Evolutionary conservation across 2,329 filamentous ascomycete genomes (phyloP).

Genomic region (Xylaria hypoxylon): DNA sequence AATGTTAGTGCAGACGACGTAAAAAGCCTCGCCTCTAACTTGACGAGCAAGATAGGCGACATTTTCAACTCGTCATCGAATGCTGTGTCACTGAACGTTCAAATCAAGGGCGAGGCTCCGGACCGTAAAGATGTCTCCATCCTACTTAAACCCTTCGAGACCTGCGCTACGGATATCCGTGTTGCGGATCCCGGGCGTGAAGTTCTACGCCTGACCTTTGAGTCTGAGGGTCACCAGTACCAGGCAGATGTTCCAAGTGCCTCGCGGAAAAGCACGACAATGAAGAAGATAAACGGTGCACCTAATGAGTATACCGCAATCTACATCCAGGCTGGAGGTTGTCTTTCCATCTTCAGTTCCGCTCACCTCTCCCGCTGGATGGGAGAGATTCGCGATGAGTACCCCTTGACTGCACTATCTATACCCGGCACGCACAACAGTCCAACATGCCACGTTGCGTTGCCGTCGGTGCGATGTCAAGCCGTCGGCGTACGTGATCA

Average conservation of each 20-base stretch:
- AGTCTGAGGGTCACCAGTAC: conserved; percentile 73
- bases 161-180: conserved; percentile 71
- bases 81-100: conserved; percentile 46
- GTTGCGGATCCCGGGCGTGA: conserved; percentile 70
- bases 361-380: conserved; percentile 82
- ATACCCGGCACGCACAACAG: conserved; percentile 98
- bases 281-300: conserved; percentile 66
- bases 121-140: conserved; percentile 72
- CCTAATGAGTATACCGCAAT: conserved; percentile 71
- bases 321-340: conserved; percentile 67
- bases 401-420: conserved; percentile 81
- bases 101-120: conserved; percentile 69
- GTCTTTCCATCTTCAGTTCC: conserved; percentile 76
- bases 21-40: conserved; percentile 54
- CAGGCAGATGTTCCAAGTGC: conserved; percentile 78
- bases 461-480: conserved; percentile 95
- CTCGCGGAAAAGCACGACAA: conserved; percentile 67
- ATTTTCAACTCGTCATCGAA: conserved; percentile 58
- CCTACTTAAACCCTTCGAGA: conserved; percentile 74
- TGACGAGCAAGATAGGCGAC: conserved; percentile 58
- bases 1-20: conserved; percentile 52
- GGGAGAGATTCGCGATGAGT: conserved; percentile 76
- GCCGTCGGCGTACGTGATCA: conserved; percentile 81
- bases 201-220: conserved; percentile 79
- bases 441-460: conserved; percentile 83